phyloP scores from a whole-genome alignment of 1,284 basidiomycete genomes.

The Ganoderma resinaceum region DNA sequence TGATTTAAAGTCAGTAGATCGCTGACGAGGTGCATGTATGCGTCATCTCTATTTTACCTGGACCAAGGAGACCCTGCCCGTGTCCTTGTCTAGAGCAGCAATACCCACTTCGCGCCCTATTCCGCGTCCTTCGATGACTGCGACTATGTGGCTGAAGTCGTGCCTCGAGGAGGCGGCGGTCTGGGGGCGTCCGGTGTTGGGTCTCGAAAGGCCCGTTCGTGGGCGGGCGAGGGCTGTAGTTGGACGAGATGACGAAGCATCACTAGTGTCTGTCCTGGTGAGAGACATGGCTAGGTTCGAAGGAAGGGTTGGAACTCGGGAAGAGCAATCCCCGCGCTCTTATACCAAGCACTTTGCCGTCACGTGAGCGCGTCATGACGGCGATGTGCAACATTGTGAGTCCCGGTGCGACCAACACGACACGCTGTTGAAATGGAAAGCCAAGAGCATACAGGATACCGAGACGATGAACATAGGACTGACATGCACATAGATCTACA shows the following conservation, averaged over 20 bases:
- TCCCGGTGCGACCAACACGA: not conserved
- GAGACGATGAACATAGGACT: not conserved
- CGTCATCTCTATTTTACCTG: constrained; percentile 54
- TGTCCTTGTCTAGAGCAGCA: constrained; percentile 83
- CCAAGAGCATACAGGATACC: not conserved
- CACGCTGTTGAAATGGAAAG: not conserved
- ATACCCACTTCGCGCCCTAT: constrained; percentile 85
- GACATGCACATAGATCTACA: constrained; percentile 1
- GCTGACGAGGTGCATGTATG: constrained; percentile 19
- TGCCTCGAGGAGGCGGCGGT: constrained; percentile 65
- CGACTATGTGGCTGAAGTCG: constrained; percentile 68
- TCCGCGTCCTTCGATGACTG: constrained; percentile 77
- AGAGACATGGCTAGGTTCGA: constrained; percentile 19
- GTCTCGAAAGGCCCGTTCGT: constrained; percentile 39
- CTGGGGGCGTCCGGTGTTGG: constrained; percentile 57
- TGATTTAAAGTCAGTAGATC: constrained; percentile 39
- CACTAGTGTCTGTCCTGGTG: constrained; percentile 2
- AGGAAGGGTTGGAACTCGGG: constrained; percentile 1
- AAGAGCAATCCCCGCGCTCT: not conserved
- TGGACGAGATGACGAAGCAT: constrained; percentile 25
- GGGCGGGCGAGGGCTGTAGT: constrained; percentile 34
- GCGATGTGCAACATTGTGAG: too few relatives aligned
- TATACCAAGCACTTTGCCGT: not conserved
- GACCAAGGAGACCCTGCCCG: constrained; percentile 75
- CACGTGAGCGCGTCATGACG: constrained; percentile 20